Evolutionary conservation across 2,329 filamentous ascomycete genomes (phyloP), one percentile per base, ranked within the genome.

Genomic region (Trichoderma afroharzianum): DNA sequence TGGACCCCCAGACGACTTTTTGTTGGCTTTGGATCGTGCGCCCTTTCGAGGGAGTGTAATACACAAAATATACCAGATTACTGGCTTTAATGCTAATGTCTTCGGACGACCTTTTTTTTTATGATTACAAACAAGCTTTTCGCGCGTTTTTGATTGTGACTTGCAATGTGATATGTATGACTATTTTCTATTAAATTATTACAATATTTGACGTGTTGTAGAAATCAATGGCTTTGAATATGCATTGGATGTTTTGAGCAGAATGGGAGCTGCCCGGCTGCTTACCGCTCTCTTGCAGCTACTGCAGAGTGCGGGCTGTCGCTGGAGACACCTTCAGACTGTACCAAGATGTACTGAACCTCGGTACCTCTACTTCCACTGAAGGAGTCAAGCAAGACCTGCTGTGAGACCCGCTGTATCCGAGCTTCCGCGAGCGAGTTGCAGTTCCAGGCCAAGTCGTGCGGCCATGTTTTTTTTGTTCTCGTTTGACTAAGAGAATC

Each of bases 81-180:
- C 73, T 76, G 72, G 73, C 68, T 70, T 63, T 72, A 75, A 75
- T 76, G 73, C 57, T 75, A 75, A 75, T 74, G 63, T 64, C 72
- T 58, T 67, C 53, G 59, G 59, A 71, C 61, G 58, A 55, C n/a
- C 21, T 71, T 62, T 59, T 71, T 62, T 59, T 50, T 62, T 26
- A 63, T 18, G 61, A 66, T 66, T 63, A 28, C 50, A 14, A 58
- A 63, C 58, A 30, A 14, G 8, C 33, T 24, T 62, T 55, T 12
- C 4, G 5, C n/a, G n/a, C 59, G 9, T 18, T 68, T 43, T 47
- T 2, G 12, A 53, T 26, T 68, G 50, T 68, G 50, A 59, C 8
- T n/a, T 36, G 11, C 14, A 21, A 6, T 21, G 43, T 66, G 26
- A 55, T 21, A 4, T 24, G 3, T 18, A 3, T 8, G 36, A 39